Conservation (phyloP, 1,284 basidiomycete genomes). For the Wallemia hederae region DNA sequence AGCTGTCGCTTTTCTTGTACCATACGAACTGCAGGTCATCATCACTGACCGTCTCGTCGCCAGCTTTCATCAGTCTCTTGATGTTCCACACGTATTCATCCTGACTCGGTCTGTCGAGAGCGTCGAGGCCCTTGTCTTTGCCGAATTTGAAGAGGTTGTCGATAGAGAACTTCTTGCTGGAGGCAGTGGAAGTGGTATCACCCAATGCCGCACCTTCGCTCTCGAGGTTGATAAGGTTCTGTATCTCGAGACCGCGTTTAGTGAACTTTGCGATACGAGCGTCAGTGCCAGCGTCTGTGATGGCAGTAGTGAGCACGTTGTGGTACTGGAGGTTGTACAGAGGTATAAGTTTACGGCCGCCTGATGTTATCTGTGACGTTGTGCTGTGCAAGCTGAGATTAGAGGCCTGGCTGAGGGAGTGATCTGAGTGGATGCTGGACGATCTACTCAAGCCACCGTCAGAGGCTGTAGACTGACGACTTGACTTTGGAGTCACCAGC, state of each 20-base stretch:
- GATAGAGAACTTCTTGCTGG: neutral
- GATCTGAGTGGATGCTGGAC: neutral
- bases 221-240: constrained; percentile 16
- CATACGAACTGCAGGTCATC: neutral
- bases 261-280: constrained; percentile 73
- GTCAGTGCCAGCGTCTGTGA: constrained; percentile 66
- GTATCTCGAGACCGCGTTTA: constrained; percentile 30
- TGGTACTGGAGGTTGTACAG: constrained; percentile 81
- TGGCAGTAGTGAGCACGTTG: constrained; percentile 66
- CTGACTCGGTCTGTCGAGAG: neutral
- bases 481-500: constrained; percentile 25
- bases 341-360: constrained; percentile 51
- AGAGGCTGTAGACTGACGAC: neutral
- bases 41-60: too few relatives aligned
- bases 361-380: constrained; percentile 13
- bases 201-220: neutral
- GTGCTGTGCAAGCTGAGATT: neutral
- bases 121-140: neutral
- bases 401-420: neutral
- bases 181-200: neutral
- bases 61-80: neutral
- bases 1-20: neutral
- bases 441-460: neutral
- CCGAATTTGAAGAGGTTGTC: neutral
- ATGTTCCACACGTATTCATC: neutral